Conservation (phyloP, 2,329 filamentous ascomycete species). For the Aspergillus hiratsukae region DNA sequence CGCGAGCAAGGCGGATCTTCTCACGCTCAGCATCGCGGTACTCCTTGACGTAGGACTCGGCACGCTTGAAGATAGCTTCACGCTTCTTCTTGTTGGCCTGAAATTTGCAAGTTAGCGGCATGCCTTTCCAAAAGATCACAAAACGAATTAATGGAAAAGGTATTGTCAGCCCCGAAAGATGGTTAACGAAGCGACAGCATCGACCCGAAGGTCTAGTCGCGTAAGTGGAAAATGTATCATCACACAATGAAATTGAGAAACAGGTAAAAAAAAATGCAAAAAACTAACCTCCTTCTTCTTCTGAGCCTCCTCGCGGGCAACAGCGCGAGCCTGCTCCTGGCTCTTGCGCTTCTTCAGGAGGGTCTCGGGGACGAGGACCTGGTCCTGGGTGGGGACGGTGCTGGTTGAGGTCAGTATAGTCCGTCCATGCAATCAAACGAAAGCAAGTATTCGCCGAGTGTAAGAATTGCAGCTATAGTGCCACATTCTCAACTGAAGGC, state of each 20-base stretch:
- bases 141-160: conserved; percentile 18
- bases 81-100: conserved; percentile 99
- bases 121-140: conserved; percentile 9
- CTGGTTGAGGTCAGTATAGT: conserved; percentile 72
- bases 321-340: conserved; percentile 97
- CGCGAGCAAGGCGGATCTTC: conserved; percentile 88
- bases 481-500: conserved; percentile 78
- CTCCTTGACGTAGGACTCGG: conserved; percentile 99
- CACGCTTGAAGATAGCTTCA: conserved; percentile 98
- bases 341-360: conserved; percentile 99
- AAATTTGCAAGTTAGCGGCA: conserved; percentile 26
- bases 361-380: conserved; percentile 97
- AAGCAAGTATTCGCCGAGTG: conserved; percentile 69
- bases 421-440: conserved; percentile 63
- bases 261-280: conserved; percentile 6
- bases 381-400: conserved; percentile 87
- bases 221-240: conserved; percentile 78
- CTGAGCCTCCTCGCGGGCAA: conserved; percentile 71
- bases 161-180: conserved; percentile 69
- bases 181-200: conserved; percentile 78
- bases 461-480: conserved; percentile 87
- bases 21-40: conserved; percentile 98
- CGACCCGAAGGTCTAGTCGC: conserved; percentile 89
- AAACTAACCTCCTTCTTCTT: conserved; percentile 85
- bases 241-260: conserved; percentile 48